Percentiles rank a stretch among this genome's conserved stretches.
These are phyloP conservation scores for Phyllosticta citrichinensis DNA, from an alignment of 2,329 filamentous ascomycete species.

Conservation along the genomic window DNA sequence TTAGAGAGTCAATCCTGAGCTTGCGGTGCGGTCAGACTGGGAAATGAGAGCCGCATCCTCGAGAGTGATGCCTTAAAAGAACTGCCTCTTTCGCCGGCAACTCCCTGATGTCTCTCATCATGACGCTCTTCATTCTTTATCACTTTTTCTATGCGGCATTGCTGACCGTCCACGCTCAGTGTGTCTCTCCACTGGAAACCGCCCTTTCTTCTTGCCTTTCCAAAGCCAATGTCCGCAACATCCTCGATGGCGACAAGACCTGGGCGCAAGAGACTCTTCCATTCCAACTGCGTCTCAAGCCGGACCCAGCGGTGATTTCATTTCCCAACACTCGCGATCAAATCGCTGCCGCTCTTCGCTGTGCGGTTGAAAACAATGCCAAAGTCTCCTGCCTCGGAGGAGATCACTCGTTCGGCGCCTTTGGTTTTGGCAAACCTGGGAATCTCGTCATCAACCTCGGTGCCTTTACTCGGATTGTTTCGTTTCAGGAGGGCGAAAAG, in stretches of 20 bases:
- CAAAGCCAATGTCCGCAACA: conserved; percentile 1
- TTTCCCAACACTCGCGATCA: conserved; percentile 10
- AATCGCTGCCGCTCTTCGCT: conserved; percentile 12
- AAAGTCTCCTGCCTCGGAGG: conserved; percentile 14
- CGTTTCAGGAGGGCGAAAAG: conserved; percentile 11
- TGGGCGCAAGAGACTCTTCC: conserved; percentile 12
- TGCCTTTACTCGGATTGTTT: conserved; percentile 11
- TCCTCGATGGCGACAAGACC: conserved; percentile 8
- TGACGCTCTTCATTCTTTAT: neutral
- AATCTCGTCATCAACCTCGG: conserved; percentile 14
- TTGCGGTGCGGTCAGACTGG: neutral
- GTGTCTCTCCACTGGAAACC: neutral
- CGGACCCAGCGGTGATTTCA: conserved; percentile 13
- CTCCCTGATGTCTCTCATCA: too few relatives aligned
- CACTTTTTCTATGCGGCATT: neutral
- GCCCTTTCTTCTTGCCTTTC: conserved; percentile 11
- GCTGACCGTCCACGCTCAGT: neutral
- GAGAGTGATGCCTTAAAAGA: neutral
- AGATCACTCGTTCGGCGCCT: conserved; percentile 14
- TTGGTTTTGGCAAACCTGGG: conserved; percentile 13
- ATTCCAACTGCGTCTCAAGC: conserved; percentile 14
- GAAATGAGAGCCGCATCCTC: neutral
- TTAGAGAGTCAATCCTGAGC: neutral
- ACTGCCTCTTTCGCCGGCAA: neutral
- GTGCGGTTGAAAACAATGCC: conserved; percentile 12